Base-by-base conservation (phyloP, 768 basidiomycete species). In the Lyophyllum semitale region DNA sequence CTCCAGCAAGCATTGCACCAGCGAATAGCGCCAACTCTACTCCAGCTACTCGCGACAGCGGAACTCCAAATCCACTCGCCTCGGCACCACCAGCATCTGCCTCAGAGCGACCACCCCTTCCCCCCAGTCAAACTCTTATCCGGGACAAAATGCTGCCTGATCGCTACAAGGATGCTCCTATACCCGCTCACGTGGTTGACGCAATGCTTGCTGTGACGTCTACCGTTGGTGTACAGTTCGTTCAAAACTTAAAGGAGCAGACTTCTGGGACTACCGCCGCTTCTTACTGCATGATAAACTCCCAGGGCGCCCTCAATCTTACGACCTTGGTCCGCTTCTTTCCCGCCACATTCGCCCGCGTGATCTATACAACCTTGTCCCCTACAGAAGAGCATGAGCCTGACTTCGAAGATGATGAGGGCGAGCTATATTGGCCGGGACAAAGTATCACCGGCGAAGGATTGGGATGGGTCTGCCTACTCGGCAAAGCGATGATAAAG, bases 401-500 rank as follows among this genome's bases (percentile, higher is more conserved):
- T 11, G 90, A 92, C 59, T 83, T 92, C 50, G 90, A 92, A 67
- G 91, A 93, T 61, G 88, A 91, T 59, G 90, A 91, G 67, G 88
- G 90, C 59, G 91, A 92, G 63, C 74, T 93, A n/a, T 89, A 84
- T 65, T 92, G 90, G 91, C 91, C 90, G 0, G 85, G 85, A 40
- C 86, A 89, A 63, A 77, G 81, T 32, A 75, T 84, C 54, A 87
- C 81, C 27, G 89, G 88, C 40, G 87, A 90, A 68, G 91, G 91
- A 46, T 77, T 93, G 27, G 91, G 87, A 20, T 93, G 91, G 91
- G 84, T 91, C n/a, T 92, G 90, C 68, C 75, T 88, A 26, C 87
- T 93, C 84, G 90, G 89, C 62, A 89, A 87, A 66, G 86, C 89
- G 37, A 93, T 93, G 91, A 83, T 93, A 65, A 84, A 81, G 62